Evolutionary conservation across 2,329 filamentous ascomycete species (phyloP), one percentile per base, ranked within the genome.

Genomic region (Microcyclospora pomicola): DNA sequence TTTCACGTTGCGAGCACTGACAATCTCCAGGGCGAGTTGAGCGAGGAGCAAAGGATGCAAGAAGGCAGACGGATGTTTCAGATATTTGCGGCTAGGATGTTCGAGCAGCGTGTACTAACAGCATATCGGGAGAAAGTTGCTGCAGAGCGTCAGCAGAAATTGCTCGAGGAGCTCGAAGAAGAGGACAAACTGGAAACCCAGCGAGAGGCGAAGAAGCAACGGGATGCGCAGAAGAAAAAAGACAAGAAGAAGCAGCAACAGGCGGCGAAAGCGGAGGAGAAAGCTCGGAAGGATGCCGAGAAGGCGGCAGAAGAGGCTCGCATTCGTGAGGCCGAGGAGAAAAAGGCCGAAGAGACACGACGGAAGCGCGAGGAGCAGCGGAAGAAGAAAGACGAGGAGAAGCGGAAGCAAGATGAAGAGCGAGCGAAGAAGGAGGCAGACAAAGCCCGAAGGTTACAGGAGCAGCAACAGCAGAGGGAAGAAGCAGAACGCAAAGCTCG

Each of bases 111-210:
- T 46, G 91, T 98, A 15, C 71, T 98, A 42, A 88, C 83, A 31
- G 91, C 91, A n/a, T 98, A 98, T 63, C 82, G 86, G 59, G 88
- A 96, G 64, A 95, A 95, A 59, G 88, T 98, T 2, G 85, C 91
- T 13, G 78, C 80, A 51, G 88, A 98, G 63, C 82, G 91, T 19
- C 88, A 95, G 56, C 72, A 82, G 54, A 86, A 86, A 58, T 76
- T 98, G 15, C 70, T 98, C 16, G 82, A 95, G 57, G 91, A 98
- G 59, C 69, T 95, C 2, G 79, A 87, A 48, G 84, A 93, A 56
- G 91, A 98, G 59, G 74, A 75, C 45, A 75, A 77, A 39, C 74
- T 79, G 35, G 78, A 82, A 44, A 74, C 78, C 36, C 75, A 88
- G 59, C 80, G 82, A 45, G 87, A 91, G 58, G 86, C 83, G 14